These are phyloP conservation scores for Cladophialophora exuberans DNA, from an alignment of 2,329 filamentous ascomycete species.

Conservation along the genomic window DNA sequence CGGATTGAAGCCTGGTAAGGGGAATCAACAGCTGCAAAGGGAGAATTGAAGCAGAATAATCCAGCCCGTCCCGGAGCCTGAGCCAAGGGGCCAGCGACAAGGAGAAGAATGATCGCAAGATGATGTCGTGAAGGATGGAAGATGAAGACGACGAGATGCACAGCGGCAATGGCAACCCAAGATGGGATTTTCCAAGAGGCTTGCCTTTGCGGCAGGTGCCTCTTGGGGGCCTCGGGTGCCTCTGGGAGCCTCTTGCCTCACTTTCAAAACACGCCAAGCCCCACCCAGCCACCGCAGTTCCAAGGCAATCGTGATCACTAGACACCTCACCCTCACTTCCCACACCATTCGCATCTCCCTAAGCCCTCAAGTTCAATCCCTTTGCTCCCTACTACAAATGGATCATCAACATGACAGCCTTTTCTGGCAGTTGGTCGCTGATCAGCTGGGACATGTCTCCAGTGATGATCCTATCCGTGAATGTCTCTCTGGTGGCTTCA, in stretches of 20 bases:
- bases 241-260: conserved; percentile 3
- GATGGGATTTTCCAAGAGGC: background rate
- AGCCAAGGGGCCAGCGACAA: too few species aligned
- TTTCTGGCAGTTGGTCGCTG: conserved; percentile 15
- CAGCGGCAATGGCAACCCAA: too few species aligned
- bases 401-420: background rate
- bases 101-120: too few species aligned
- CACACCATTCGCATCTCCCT: background rate
- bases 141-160: too few species aligned
- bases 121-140: too few species aligned
- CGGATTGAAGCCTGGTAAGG: too few species aligned
- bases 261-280: conserved; percentile 2
- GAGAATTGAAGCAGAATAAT: too few species aligned
- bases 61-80: too few species aligned
- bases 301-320: background rate
- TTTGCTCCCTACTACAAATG: too few species aligned
- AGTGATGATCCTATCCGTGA: conserved; percentile 23
- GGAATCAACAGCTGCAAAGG: too few species aligned
- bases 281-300: background rate
- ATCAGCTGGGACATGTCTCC: conserved; percentile 2
- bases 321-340: background rate
- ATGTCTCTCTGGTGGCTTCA: conserved; percentile 21
- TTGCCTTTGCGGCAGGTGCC: background rate
- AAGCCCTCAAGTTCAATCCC: too few species aligned
- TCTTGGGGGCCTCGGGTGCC: too few species aligned